Conservation (phyloP, 1,139 yeast genomes). For the Magnusiomyces fungicola region DNA sequence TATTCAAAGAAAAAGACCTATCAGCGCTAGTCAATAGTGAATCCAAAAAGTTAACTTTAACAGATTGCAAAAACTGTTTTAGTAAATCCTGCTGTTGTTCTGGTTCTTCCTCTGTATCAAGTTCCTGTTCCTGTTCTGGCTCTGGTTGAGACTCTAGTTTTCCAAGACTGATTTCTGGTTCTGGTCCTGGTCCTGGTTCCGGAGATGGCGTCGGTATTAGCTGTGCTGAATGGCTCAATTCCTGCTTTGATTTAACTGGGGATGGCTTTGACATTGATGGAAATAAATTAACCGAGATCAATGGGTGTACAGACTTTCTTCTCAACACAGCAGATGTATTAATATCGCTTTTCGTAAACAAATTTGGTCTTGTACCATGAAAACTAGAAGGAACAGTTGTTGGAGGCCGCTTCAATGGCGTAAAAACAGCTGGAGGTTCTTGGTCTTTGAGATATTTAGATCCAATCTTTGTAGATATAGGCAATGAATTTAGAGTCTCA, state of each 20-base stretch:
- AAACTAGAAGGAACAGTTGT: too few species aligned
- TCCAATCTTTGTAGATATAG: background rate
- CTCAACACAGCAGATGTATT: too few species aligned
- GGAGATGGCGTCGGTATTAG: too few species aligned
- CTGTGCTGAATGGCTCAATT: too few species aligned
- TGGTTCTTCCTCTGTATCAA: constrained; percentile 37
- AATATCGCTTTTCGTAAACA: too few species aligned
- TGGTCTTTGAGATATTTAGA: background rate
- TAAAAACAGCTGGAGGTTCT: constrained; percentile 2
- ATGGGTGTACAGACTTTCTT: too few species aligned
- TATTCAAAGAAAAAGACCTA: background rate
- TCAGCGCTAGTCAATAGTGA: constrained; percentile 23
- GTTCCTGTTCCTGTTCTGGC: constrained; percentile 60
- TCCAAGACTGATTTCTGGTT: too few species aligned
- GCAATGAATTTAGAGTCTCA: background rate
- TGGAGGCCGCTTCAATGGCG: background rate
- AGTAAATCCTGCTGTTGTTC: constrained; percentile 4
- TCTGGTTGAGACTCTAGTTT: constrained; percentile 54
- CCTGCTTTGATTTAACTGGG: too few species aligned
- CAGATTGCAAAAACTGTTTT: constrained; percentile 25
- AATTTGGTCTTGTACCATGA: constrained; percentile 43
- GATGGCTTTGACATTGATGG: too few species aligned
- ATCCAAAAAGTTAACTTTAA: constrained; percentile 31
- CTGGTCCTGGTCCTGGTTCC: too few species aligned
- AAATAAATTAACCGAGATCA: too few species aligned